Conservation (phyloP, 495 filamentous ascomycete species). For the Cairneyella variabilis region DNA sequence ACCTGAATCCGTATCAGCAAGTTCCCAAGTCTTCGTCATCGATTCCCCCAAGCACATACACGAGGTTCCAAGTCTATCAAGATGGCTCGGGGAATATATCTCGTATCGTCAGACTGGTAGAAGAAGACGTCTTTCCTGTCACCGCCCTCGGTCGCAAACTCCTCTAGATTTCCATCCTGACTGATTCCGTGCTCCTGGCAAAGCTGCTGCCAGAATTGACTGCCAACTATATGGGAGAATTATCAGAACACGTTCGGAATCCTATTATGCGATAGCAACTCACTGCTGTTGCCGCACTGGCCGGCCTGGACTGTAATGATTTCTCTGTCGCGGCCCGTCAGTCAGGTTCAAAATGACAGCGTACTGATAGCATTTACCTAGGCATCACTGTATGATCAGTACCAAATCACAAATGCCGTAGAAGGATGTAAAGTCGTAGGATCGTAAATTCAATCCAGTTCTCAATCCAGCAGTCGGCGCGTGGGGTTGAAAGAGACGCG, state of each 20-base stretch:
- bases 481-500: conserved; percentile 14
- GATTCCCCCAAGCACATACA: too few relatives aligned
- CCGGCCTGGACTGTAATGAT: conserved; percentile 99
- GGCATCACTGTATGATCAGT: conserved; percentile 37
- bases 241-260: conserved; percentile 12
- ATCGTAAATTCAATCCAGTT: too few relatives aligned
- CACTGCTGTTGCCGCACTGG: conserved; percentile 99
- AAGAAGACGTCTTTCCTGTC: conserved; percentile 99
- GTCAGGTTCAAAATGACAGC: too few relatives aligned
- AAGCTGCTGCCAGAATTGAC: conserved; percentile 95
- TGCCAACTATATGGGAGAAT: conserved; percentile 58
- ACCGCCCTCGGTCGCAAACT: conserved; percentile 92
- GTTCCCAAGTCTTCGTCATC: too few relatives aligned
- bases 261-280: conserved; percentile 33
- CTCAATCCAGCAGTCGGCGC: not conserved
- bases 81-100: conserved; percentile 96
- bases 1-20: too few relatives aligned
- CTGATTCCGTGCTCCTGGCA: conserved; percentile 98
- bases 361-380: conserved; percentile 34
- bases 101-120: conserved; percentile 97
- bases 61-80: conserved; percentile 92
- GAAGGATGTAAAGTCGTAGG: too few relatives aligned
- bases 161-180: conserved; percentile 92
- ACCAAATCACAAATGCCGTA: not conserved
- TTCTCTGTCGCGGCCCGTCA: conserved; percentile 58